phyloP scores from a whole-genome alignment of 1,139 yeast species.

The Zhuliangozyma blackwelliae region DNA sequence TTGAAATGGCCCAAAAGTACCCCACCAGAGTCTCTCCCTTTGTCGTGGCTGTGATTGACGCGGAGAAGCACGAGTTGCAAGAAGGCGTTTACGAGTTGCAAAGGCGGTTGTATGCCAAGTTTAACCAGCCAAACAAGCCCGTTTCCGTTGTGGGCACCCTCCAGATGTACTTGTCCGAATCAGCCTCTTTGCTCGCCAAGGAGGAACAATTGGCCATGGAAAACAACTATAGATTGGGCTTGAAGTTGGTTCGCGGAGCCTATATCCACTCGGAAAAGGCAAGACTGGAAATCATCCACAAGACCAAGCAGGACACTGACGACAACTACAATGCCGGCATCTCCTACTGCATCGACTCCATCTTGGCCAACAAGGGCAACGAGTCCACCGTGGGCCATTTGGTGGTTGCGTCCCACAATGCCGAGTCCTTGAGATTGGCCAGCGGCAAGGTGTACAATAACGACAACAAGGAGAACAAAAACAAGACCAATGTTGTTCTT shows the following conservation, averaged over 20 bases:
- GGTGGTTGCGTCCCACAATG: slow-evolving; percentile 91
- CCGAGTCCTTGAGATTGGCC: slow-evolving; percentile 70
- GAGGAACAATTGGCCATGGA: slow-evolving; percentile 66
- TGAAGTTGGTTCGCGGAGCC: slow-evolving; percentile 97
- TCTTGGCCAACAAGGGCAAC: slow-evolving; percentile 43
- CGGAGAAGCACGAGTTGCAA: slow-evolving; percentile 85
- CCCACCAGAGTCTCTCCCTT: slow-evolving; percentile 75
- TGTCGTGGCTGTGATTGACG: slow-evolving; percentile 85
- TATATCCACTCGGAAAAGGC: slow-evolving; percentile 86
- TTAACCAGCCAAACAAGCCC: slow-evolving; percentile 57
- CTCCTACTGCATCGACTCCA: slow-evolving; percentile 56
- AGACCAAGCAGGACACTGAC: slow-evolving; percentile 76
- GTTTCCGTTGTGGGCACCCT: slow-evolving; percentile 84
- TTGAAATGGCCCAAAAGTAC: slow-evolving; percentile 42
- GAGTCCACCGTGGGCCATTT: slow-evolving; percentile 69
- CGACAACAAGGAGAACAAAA: slow-evolving; percentile 22
- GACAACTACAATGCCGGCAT: slow-evolving; percentile 70
- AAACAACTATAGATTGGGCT: slow-evolving; percentile 69
- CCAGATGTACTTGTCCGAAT: slow-evolving; percentile 83
- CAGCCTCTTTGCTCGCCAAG: slow-evolving; percentile 53
- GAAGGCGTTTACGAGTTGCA: slow-evolving; percentile 90
- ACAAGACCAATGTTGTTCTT: slow-evolving; percentile 66
- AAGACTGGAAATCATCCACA: slow-evolving; percentile 63
- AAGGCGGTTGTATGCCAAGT: slow-evolving; percentile 71
- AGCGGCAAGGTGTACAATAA: slow-evolving; percentile 47